These are phyloP conservation scores for Rhododendron mucronatum DNA, from an alignment of 148 eudicot genomes.

Conservation along the genomic window DNA sequence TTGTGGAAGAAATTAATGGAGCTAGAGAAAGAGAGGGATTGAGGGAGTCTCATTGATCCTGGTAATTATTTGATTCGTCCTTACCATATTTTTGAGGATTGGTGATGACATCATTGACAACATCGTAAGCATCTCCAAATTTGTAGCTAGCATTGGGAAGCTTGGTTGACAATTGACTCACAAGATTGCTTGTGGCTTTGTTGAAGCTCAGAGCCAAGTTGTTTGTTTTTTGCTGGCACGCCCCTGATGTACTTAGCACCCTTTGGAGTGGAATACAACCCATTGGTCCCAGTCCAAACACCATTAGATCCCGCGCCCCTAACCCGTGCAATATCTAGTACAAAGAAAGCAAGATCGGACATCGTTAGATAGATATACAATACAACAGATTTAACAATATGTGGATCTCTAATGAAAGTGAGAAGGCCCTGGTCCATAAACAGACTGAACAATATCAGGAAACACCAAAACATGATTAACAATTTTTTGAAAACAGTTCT, in stretches of 20 bases:
- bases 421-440: too few relatives aligned
- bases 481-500: too few relatives aligned
- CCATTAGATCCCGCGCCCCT: slow-evolving; percentile 71
- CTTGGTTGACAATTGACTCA: slow-evolving; percentile 34
- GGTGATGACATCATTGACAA: slow-evolving; percentile 64
- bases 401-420: too few relatives aligned
- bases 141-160: slow-evolving; percentile 58
- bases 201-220: slow-evolving; percentile 60
- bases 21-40: too few relatives aligned
- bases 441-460: too few relatives aligned
- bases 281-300: slow-evolving; percentile 86
- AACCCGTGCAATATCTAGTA: slow-evolving; percentile 53
- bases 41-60: too few relatives aligned
- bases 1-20: not conserved
- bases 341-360: not conserved
- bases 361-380: too few relatives aligned
- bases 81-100: slow-evolving; percentile 68
- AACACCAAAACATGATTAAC: too few relatives aligned
- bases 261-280: slow-evolving; percentile 95
- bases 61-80: too few relatives aligned
- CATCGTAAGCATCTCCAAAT: slow-evolving; percentile 85
- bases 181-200: slow-evolving; percentile 37
- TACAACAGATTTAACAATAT: too few relatives aligned
- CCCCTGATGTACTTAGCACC: slow-evolving; percentile 58
- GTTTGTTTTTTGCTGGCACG: slow-evolving; percentile 71